Conservation (phyloP, 1,284 basidiomycete genomes). For the Fomitopsis schrenkii region DNA sequence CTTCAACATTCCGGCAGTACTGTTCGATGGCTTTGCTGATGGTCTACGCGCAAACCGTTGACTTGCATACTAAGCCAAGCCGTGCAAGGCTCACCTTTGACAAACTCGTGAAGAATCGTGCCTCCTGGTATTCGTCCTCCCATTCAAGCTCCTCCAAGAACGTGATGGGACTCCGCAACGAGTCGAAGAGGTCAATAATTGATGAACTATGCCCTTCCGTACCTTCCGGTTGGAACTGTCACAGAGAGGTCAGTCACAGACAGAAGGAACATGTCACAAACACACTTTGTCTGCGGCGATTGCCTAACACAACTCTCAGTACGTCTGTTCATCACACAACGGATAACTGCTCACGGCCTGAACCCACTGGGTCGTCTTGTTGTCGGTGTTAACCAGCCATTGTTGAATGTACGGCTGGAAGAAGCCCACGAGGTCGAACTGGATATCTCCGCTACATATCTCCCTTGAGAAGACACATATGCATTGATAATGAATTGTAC, state of each 20-base stretch:
- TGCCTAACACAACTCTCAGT: slow-evolving; percentile 43
- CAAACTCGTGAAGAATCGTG: slow-evolving; percentile 84
- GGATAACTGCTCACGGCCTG: slow-evolving; percentile 58
- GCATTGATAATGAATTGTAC: slow-evolving; percentile 15
- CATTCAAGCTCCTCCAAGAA: slow-evolving; percentile 90
- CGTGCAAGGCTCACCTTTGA: slow-evolving; percentile 60
- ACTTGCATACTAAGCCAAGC: neutral
- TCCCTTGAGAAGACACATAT: slow-evolving; percentile 9
- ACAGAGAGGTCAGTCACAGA: neutral
- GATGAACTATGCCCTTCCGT: slow-evolving; percentile 90
- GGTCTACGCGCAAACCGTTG: slow-evolving; percentile 46
- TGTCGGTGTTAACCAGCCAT: slow-evolving; percentile 90
- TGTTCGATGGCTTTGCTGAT: slow-evolving; percentile 90
- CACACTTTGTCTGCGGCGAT: slow-evolving; percentile 83
- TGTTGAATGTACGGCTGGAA: slow-evolving; percentile 88
- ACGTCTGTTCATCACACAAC: neutral
- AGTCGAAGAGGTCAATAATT: slow-evolving; percentile 94
- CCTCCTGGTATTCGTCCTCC: slow-evolving; percentile 88
- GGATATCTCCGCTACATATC: slow-evolving; percentile 42
- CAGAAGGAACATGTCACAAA: slow-evolving; percentile 4
- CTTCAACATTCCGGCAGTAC: slow-evolving; percentile 87
- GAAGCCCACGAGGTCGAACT: slow-evolving; percentile 70
- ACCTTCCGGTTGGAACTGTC: slow-evolving; percentile 82
- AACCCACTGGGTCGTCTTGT: slow-evolving; percentile 93
- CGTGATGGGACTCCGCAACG: slow-evolving; percentile 85